Conservation (phyloP, 2,329 filamentous ascomycete genomes). For the Plenodomus tracheiphilus region DNA sequence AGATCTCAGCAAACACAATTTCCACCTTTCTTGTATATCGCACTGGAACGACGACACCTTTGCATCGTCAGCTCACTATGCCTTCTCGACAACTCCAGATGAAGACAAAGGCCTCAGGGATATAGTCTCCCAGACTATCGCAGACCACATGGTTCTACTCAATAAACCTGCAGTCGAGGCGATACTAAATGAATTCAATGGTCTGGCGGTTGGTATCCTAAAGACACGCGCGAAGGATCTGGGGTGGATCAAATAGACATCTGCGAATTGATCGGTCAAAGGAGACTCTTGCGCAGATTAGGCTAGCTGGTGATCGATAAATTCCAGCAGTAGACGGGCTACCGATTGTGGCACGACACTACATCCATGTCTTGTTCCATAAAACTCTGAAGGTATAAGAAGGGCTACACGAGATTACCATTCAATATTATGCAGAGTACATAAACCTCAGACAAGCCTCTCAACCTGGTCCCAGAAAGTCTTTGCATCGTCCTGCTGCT, state of each 20-base stretch:
- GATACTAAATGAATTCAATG: conserved; percentile 9
- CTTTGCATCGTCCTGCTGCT: too few relatives aligned
- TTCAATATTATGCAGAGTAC: too few relatives aligned
- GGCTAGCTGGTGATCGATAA: too few relatives aligned
- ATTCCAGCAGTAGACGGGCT: too few relatives aligned
- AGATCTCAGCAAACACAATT: conserved; percentile 10
- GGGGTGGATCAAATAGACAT: background rate
- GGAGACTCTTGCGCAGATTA: too few relatives aligned
- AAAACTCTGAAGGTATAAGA: too few relatives aligned
- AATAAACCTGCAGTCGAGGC: conserved; percentile 8
- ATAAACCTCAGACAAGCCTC: too few relatives aligned
- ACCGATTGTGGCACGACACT: too few relatives aligned
- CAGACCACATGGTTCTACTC: conserved; percentile 17
- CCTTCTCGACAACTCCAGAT: conserved; percentile 28
- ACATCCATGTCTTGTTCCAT: too few relatives aligned
- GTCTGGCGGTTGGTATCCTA: conserved; percentile 5
- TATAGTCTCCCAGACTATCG: conserved; percentile 28
- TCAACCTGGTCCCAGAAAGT: too few relatives aligned
- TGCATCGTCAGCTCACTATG: conserved; percentile 24
- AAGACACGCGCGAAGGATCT: background rate
- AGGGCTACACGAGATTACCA: too few relatives aligned
- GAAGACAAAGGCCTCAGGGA: conserved; percentile 37
- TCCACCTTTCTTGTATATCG: conserved; percentile 3
- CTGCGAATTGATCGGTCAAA: background rate
- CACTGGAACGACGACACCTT: conserved; percentile 28